A percentile compares a stretch with the other conserved stretches of the same genome.
These are phyloP conservation scores for Rhodotorula sp. DNA, from an alignment of 1,284 basidiomycete species.

Conservation along the genomic window DNA sequence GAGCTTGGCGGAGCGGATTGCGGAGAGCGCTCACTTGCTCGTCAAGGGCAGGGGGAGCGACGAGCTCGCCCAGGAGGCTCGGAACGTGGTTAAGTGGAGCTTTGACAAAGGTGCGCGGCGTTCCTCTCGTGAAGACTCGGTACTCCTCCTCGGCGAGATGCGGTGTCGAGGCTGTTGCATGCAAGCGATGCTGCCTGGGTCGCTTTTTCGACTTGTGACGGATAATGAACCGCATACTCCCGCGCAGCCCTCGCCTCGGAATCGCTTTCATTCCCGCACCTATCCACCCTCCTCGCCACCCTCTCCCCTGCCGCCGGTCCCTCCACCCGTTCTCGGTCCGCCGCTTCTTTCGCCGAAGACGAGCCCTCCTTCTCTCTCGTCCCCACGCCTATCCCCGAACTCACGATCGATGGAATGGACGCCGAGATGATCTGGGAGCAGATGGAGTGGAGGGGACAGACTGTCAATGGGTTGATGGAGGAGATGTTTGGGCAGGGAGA, in stretches of 20 bases:
- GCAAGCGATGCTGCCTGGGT: too few relatives aligned
- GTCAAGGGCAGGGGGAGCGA: constrained; percentile 20
- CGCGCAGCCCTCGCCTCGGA: constrained; percentile 58
- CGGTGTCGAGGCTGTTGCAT: too few relatives aligned
- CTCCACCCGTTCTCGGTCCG: constrained; percentile 63
- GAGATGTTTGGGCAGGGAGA: constrained; percentile 57
- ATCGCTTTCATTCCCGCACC: constrained; percentile 60
- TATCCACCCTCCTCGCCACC: constrained; percentile 66
- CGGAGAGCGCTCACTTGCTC: constrained; percentile 33
- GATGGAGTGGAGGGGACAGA: constrained; percentile 67
- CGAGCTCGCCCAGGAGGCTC: constrained; percentile 12
- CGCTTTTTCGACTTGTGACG: too few relatives aligned
- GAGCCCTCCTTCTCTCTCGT: constrained; percentile 48
- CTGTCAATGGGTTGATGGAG: constrained; percentile 51
- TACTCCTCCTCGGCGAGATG: too few relatives aligned
- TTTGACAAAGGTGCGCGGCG: constrained; percentile 31
- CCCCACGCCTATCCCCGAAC: constrained; percentile 67
- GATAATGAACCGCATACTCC: not conserved
- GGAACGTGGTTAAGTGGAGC: constrained; percentile 21
- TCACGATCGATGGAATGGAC: constrained; percentile 73
- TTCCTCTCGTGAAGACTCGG: not conserved
- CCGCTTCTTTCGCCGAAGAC: constrained; percentile 47
- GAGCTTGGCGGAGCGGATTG: constrained; percentile 26
- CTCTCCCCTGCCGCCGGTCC: constrained; percentile 57
- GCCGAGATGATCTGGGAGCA: constrained; percentile 91